A percentile compares a stretch with the other conserved stretches of the same genome.
phyloP scores from a whole-genome alignment of 2,329 filamentous ascomycete genomes.

The Scorias spongiosa region DNA sequence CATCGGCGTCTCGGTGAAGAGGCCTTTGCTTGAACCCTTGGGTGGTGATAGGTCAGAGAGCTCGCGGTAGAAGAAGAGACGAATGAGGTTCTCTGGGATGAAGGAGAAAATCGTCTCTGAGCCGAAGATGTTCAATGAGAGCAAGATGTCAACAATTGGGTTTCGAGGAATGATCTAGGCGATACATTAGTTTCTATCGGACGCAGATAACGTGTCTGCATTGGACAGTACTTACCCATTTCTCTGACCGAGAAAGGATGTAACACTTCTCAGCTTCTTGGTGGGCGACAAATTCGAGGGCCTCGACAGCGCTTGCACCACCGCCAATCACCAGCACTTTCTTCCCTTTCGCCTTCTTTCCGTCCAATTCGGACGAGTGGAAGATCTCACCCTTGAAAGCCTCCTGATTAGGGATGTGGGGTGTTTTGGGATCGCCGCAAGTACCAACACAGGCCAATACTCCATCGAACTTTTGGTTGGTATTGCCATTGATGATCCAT shows the following conservation, averaged over 20 bases:
- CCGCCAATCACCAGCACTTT: slow-evolving; percentile 63
- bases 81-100: slow-evolving; percentile 62
- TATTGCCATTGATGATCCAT: slow-evolving; percentile 63
- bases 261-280: slow-evolving; percentile 52
- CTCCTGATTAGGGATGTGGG: slow-evolving; percentile 53
- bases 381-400: slow-evolving; percentile 56
- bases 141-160: slow-evolving; percentile 53
- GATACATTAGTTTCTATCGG: slow-evolving; percentile 48
- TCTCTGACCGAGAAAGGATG: slow-evolving; percentile 46
- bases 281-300: slow-evolving; percentile 60
- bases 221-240: slow-evolving; percentile 13
- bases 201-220: slow-evolving; percentile 16
- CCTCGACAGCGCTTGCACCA: slow-evolving; percentile 68
- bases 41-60: slow-evolving; percentile 57
- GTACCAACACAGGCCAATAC: slow-evolving; percentile 66
- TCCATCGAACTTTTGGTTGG: slow-evolving; percentile 61
- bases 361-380: slow-evolving; percentile 62
- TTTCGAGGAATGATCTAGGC: slow-evolving; percentile 63
- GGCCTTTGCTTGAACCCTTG: slow-evolving; percentile 38
- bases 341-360: slow-evolving; percentile 57
- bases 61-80: slow-evolving; percentile 70
- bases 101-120: slow-evolving; percentile 53
- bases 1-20: slow-evolving; percentile 80
- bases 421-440: slow-evolving; percentile 64
- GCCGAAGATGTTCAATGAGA: slow-evolving; percentile 66